Conservation (phyloP, 129 eudicot species). For the Lonicera japonica region DNA sequence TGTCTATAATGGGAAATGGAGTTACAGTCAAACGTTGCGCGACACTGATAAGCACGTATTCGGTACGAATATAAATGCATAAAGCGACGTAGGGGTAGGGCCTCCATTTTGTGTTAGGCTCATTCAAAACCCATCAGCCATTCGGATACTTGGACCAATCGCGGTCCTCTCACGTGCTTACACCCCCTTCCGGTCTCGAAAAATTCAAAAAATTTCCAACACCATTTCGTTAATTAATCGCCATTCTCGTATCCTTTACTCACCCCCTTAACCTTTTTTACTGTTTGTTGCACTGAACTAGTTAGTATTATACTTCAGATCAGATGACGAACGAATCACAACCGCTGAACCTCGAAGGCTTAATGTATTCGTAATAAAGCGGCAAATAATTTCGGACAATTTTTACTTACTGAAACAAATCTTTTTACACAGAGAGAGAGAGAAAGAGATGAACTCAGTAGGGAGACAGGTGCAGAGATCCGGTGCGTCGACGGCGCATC, state of each 20-base stretch:
- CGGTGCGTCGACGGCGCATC: conserved; percentile 67
- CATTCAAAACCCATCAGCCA: conserved; percentile 2
- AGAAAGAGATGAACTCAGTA: conserved; percentile 54
- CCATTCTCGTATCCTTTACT: neutral
- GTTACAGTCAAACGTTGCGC: no score
- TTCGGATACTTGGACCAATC: conserved; percentile 2
- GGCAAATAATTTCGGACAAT: no score
- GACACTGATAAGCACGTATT: neutral
- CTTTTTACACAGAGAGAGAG: neutral
- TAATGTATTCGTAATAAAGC: neutral
- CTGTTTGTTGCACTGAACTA: neutral
- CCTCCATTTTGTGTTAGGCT: conserved; percentile 10
- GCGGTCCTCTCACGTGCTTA: conserved; percentile 2
- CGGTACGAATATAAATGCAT: neutral
- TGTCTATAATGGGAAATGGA: no score
- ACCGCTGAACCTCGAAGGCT: neutral
- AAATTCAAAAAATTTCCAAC: neutral
- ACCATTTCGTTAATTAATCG: neutral
- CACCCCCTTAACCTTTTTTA: neutral
- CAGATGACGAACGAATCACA: neutral
- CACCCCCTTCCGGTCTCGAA: neutral
- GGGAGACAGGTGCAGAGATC: conserved; percentile 80
- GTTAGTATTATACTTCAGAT: no score
- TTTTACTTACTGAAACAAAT: no score
- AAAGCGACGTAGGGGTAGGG: conserved; percentile 14